Evolutionary conservation across 139 green algal species (phyloP).

Genomic region (Chlamydomonas schloesseri): DNA sequence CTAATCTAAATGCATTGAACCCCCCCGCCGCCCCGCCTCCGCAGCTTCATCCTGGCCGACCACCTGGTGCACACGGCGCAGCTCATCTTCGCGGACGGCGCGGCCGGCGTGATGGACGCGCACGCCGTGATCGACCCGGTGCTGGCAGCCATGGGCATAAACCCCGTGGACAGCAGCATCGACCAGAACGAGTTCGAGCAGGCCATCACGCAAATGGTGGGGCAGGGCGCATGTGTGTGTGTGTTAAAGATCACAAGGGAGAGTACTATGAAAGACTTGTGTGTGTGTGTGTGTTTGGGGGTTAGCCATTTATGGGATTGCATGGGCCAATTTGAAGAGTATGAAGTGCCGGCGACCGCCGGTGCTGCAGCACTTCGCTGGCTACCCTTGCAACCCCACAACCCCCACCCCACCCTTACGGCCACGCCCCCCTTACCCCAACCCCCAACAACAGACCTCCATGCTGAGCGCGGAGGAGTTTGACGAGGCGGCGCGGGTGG

Average conservation of each 20-base stretch:
- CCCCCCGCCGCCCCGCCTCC: not conserved
- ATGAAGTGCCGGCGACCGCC: no score
- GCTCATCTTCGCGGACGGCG: conserved; percentile 35
- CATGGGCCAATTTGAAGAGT: no score
- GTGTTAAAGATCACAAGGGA: no score
- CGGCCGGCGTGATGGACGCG: conserved; percentile 4
- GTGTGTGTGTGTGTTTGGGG: no score
- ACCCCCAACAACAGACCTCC: not conserved
- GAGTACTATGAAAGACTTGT: no score
- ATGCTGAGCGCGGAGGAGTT: conserved; percentile 35
- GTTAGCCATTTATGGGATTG: no score
- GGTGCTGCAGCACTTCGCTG: no score
- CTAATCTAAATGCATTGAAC: no score
- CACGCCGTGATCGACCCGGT: conserved; percentile 1
- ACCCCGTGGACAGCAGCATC: conserved; percentile 8
- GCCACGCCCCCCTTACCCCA: not conserved
- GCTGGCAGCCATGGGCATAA: not conserved
- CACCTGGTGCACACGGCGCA: conserved; percentile 15
- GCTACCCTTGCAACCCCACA: no score
- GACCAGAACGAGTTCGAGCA: conserved; percentile 36
- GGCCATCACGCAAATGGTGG: conserved; percentile 41
- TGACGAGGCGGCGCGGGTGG: conserved; percentile 40
- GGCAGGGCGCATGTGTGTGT: no score
- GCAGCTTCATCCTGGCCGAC: conserved; percentile 7
- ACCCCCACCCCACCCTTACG: no score